These are phyloP conservation scores for Withania somnifera DNA, from an alignment of 305 asterid genomes.

Conservation along the genomic window DNA sequence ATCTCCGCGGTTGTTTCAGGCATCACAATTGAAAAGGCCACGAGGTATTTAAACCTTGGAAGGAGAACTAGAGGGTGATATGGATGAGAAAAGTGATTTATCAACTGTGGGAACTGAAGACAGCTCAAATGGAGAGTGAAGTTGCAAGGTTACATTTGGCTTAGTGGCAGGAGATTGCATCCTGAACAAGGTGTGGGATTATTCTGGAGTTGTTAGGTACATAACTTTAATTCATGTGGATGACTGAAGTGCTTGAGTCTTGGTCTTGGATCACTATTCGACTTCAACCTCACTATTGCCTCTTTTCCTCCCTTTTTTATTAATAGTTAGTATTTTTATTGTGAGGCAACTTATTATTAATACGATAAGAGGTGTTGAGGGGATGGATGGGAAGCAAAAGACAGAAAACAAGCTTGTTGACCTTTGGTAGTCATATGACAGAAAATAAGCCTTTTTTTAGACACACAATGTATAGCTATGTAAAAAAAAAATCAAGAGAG, in stretches of 20 bases:
- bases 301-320: not conserved
- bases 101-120: too few relatives aligned
- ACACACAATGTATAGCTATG: not conserved
- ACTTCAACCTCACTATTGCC: constrained; percentile 26
- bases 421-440: constrained; percentile 26
- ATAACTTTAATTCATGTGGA: too few relatives aligned
- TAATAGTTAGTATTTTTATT: not conserved
- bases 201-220: too few relatives aligned
- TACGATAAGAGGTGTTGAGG: not conserved
- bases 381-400: not conserved
- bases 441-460: not conserved
- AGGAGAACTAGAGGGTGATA: too few relatives aligned
- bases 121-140: too few relatives aligned
- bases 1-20: constrained; percentile 34
- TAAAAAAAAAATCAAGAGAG: not conserved
- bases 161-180: too few relatives aligned
- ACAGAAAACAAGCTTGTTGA: constrained; percentile 9
- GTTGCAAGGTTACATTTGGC: too few relatives aligned
- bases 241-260: constrained; percentile 22
- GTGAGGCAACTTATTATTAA: not conserved
- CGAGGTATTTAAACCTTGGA: too few relatives aligned
- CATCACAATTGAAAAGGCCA: constrained; percentile 37
- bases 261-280: not conserved
- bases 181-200: too few relatives aligned
- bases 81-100: too few relatives aligned